Evolutionary conservation across 768 basidiomycete genomes (phyloP).

Genomic region (Lentinula edodes): DNA sequence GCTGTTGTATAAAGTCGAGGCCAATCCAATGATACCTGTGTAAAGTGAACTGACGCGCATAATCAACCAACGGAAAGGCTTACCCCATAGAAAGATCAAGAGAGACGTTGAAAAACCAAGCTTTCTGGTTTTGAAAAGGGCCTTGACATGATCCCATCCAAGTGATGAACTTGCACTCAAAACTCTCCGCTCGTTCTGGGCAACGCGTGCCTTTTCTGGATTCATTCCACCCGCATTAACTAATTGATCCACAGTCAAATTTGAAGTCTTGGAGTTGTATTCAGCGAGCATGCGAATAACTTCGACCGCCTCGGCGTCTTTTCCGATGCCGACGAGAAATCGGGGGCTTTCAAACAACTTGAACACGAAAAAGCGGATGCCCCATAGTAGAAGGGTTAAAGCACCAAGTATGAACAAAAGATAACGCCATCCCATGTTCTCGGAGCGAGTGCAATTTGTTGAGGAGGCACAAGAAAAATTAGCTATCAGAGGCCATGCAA

Average conservation of each 20-base stretch:
- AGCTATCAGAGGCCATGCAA: slow-evolving; percentile 57
- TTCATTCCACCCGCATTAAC: slow-evolving; percentile 20
- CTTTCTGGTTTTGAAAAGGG: slow-evolving; percentile 57
- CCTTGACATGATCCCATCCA: slow-evolving; percentile 38
- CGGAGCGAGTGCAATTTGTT: slow-evolving; percentile 27
- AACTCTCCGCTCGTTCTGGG: slow-evolving; percentile 15
- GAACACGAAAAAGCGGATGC: slow-evolving; percentile 47
- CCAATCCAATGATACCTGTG: slow-evolving; percentile 68
- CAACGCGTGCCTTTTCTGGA: slow-evolving; percentile 2
- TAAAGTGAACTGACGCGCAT: not conserved
- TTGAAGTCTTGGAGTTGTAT: slow-evolving; percentile 40
- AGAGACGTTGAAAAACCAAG: slow-evolving; percentile 63
- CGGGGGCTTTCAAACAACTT: slow-evolving; percentile 51
- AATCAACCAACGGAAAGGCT: slow-evolving; percentile 1
- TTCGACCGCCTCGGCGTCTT: slow-evolving; percentile 44
- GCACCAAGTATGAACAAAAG: slow-evolving; percentile 49
- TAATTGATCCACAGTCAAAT: slow-evolving; percentile 41
- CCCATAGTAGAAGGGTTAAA: slow-evolving; percentile 48
- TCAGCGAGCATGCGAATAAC: slow-evolving; percentile 43
- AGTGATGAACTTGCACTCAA: slow-evolving; percentile 33
- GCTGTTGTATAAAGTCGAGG: slow-evolving; percentile 63
- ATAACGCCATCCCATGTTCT: slow-evolving; percentile 66
- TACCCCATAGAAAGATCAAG: slow-evolving; percentile 50
- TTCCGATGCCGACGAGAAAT: slow-evolving; percentile 49
- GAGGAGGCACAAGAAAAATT: slow-evolving; percentile 43